A percentile compares a stretch with the other conserved stretches of the same genome.
Conservation (phyloP, 176 grass and related monocot genomes). For the Rhipidocladum racemiflorum region DNA sequence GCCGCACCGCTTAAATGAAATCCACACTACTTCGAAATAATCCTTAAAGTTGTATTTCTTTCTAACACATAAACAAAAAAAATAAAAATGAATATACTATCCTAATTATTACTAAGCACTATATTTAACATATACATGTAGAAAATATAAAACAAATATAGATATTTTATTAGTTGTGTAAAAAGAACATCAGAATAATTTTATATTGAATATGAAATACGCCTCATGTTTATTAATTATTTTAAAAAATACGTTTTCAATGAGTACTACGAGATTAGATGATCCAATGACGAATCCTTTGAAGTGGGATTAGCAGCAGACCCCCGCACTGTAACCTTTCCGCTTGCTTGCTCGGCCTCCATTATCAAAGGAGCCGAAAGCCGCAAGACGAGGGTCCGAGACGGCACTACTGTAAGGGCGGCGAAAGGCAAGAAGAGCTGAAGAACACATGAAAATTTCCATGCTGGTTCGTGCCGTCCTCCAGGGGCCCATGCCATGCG, state of each 20-base stretch:
- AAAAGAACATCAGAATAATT: too few species aligned
- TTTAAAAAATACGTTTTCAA: too few species aligned
- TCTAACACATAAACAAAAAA: too few species aligned
- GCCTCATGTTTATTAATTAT: too few species aligned
- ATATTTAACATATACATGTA: too few species aligned
- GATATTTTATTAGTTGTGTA: too few species aligned
- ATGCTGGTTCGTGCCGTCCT: conserved; percentile 6
- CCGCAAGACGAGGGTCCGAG: not conserved
- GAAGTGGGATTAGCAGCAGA: not conserved
- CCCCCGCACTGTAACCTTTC: not conserved
- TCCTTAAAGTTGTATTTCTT: too few species aligned
- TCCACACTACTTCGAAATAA: too few species aligned
- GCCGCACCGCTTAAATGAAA: not conserved
- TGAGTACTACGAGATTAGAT: conserved; percentile 1
- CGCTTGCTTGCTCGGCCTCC: not conserved
- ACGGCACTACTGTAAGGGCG: not conserved
- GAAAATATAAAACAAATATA: too few species aligned
- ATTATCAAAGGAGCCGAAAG: conserved; percentile 40
- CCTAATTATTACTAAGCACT: too few species aligned
- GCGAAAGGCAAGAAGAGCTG: not conserved
- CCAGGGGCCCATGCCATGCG: not conserved
- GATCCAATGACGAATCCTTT: not conserved
- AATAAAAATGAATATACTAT: too few species aligned
- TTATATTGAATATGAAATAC: too few species aligned
- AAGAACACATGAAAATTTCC: not conserved